phyloP scores from a whole-genome alignment of 208 protist genomes.

The Angomonas desouzai region DNA sequence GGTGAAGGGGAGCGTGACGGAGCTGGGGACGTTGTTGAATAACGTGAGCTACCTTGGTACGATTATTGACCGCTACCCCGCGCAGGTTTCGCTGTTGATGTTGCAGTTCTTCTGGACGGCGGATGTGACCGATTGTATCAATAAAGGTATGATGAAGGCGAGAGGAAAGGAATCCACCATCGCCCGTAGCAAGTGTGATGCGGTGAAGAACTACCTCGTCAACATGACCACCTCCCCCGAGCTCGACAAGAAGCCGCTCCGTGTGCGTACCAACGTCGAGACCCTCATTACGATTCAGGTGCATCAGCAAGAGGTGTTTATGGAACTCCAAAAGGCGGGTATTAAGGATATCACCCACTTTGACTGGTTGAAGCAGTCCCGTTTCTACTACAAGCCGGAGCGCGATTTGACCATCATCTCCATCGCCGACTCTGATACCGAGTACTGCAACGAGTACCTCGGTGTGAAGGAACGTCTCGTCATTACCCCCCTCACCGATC shows the following conservation, averaged over 20 bases:
- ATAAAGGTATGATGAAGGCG: conserved; percentile 75
- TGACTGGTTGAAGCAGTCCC: conserved; percentile 93
- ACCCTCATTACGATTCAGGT: conserved; percentile 96
- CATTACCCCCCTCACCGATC: conserved; percentile 93
- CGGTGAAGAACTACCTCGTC: conserved; percentile 90
- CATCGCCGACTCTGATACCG: conserved; percentile 92
- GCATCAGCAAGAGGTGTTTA: conserved; percentile 94
- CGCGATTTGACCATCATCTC: conserved; percentile 89
- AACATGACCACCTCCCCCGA: conserved; percentile 89
- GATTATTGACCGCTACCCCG: conserved; percentile 93
- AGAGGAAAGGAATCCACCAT: conserved; percentile 69
- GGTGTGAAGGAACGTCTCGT: conserved; percentile 94
- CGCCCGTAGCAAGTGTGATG: conserved; percentile 79
- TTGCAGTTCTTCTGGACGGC: conserved; percentile 97
- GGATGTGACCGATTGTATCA: conserved; percentile 92
- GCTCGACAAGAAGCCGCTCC: conserved; percentile 77
- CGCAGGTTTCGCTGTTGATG: conserved; percentile 94
- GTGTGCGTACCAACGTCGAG: conserved; percentile 94
- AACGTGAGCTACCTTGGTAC: conserved; percentile 86
- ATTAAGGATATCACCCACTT: conserved; percentile 92
- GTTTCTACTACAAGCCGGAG: conserved; percentile 92
- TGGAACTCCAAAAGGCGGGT: conserved; percentile 81
- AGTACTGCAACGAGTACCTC: conserved; percentile 96
- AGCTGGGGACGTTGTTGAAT: conserved; percentile 80
- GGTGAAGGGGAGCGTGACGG: conserved; percentile 85